Conservation (phyloP, 495 filamentous ascomycete genomes). For the Stereocaulon alpinum region DNA sequence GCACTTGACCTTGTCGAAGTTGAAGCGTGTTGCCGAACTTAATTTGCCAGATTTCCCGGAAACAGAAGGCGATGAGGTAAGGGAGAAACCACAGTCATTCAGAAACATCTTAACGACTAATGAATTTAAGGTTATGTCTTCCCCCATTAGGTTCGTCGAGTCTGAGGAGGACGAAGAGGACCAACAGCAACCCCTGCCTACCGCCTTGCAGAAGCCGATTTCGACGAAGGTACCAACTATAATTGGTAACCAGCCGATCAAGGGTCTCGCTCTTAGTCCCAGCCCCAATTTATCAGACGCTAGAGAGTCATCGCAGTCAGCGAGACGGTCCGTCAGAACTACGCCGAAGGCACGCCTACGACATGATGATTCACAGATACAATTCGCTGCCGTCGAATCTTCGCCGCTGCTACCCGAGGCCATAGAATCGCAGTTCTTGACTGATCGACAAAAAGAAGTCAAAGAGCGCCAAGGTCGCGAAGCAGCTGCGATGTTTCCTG, state of each 20-base stretch:
- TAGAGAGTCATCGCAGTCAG: constrained; percentile 1
- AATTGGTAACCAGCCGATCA: not conserved
- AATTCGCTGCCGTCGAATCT: constrained; percentile 58
- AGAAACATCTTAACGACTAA: constrained; percentile 10
- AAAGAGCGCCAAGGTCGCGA: constrained; percentile 52
- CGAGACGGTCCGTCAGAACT: constrained; percentile 12
- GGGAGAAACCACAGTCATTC: constrained; percentile 4
- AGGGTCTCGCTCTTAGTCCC: not conserved
- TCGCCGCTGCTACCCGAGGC: constrained; percentile 30
- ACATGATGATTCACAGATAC: constrained; percentile 70
- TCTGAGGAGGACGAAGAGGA: constrained; percentile 37
- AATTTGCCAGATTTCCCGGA: constrained; percentile 37
- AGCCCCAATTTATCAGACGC: not conserved
- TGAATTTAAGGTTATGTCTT: constrained; percentile 18
- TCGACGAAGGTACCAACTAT: not conserved
- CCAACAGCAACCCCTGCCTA: not conserved
- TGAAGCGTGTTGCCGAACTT: constrained; percentile 40
- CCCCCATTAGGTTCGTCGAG: constrained; percentile 38
- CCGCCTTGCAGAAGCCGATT: not conserved
- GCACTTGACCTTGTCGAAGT: constrained; percentile 35
- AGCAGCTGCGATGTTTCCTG: constrained; percentile 59
- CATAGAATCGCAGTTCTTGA: constrained; percentile 55
- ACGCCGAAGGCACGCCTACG: constrained; percentile 37
- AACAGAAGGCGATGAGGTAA: constrained; percentile 28
- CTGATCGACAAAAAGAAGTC: constrained; percentile 63